Evolutionary conservation across 306 rosid species (phyloP).

Genomic region (Quercus gilva): DNA sequence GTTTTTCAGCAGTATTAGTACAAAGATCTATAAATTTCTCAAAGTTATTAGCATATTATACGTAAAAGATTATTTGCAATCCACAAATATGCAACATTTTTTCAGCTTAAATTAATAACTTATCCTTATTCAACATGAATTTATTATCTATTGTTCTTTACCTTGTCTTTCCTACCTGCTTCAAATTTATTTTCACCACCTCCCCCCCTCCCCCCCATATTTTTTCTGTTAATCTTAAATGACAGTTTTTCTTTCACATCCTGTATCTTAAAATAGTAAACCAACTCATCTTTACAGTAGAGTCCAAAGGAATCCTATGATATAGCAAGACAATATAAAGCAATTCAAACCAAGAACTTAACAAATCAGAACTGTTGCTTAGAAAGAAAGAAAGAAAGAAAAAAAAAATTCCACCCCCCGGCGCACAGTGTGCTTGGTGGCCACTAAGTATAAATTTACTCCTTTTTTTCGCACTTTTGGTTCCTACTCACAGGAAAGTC

Average conservation of each 20-base stretch:
- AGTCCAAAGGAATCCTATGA: too few relatives aligned
- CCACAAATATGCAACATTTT: too few relatives aligned
- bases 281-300: too few relatives aligned
- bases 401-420: too few relatives aligned
- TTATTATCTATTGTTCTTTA: not conserved
- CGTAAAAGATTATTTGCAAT: too few relatives aligned
- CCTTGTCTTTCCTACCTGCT: not conserved
- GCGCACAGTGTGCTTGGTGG: not conserved
- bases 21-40: not conserved
- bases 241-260: too few relatives aligned
- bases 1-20: not conserved
- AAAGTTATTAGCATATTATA: not conserved
- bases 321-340: too few relatives aligned
- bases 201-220: too few relatives aligned
- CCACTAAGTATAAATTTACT: not conserved
- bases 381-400: not conserved
- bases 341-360: too few relatives aligned
- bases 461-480: not conserved
- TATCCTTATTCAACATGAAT: not conserved
- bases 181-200: too few relatives aligned
- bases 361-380: not conserved
- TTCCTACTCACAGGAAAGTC: conserved; percentile 34
- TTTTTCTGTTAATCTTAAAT: too few relatives aligned
- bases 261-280: too few relatives aligned
- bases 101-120: not conserved